These are phyloP conservation scores for Lichtheimia corymbifera DNA, from an alignment of 371 early-diverging fungal genomes.

Conservation along the genomic window DNA sequence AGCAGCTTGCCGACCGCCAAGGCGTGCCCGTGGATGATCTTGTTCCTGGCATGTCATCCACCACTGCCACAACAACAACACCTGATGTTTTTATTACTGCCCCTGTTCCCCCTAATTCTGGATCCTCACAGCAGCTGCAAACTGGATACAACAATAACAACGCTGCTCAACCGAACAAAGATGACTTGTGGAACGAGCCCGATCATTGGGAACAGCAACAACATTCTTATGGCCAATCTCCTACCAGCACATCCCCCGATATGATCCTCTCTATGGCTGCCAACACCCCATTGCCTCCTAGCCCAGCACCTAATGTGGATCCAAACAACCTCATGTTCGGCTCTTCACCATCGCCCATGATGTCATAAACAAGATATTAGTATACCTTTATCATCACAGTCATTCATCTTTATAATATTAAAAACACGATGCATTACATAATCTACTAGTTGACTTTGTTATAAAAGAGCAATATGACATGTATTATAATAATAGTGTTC, in stretches of 20 bases:
- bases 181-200: conserved; percentile 11
- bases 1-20: conserved; percentile 21
- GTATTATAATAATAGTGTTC: no score
- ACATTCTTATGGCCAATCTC: background rate
- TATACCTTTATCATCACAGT: background rate
- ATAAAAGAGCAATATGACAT: no score
- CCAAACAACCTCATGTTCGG: conserved; percentile 8
- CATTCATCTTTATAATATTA: background rate
- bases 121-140: background rate
- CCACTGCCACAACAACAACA: background rate
- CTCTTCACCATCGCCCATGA: conserved; percentile 3
- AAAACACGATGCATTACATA: background rate
- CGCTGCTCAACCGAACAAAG: background rate
- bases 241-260: conserved; percentile 1
- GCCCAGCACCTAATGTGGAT: conserved; percentile 14
- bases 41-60: background rate
- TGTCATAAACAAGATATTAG: background rate
- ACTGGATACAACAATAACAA: background rate
- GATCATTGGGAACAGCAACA: conserved; percentile 6
- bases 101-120: background rate
- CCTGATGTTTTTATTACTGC: conserved; percentile 11
- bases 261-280: conserved; percentile 12
- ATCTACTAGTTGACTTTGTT: no score
- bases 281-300: conserved; percentile 19
- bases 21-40: conserved; percentile 10